These are phyloP conservation scores for Fusarium praegraminearum DNA, from an alignment of 2,329 filamentous ascomycete genomes.

Conservation along the genomic window DNA sequence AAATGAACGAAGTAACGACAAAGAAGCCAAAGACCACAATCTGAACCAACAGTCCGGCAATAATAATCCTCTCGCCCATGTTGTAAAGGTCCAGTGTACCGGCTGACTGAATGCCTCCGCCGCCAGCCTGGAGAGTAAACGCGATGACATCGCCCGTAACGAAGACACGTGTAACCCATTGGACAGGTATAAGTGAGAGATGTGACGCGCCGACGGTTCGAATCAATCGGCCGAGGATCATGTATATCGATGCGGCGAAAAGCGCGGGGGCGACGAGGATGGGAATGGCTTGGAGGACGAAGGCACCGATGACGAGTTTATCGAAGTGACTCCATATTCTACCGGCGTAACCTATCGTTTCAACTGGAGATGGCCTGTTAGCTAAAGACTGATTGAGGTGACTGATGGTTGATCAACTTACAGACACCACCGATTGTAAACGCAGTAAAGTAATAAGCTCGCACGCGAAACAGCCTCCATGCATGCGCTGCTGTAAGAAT, in stretches of 20 bases:
- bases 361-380: neutral
- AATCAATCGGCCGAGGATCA: slow-evolving; percentile 23
- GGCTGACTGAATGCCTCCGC: slow-evolving; percentile 12
- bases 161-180: slow-evolving; percentile 22
- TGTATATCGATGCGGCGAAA: slow-evolving; percentile 23
- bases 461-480: slow-evolving; percentile 1
- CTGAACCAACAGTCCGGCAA: slow-evolving; percentile 11
- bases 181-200: slow-evolving; percentile 6
- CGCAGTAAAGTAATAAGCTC: slow-evolving; percentile 14
- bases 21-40: slow-evolving; percentile 19
- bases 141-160: slow-evolving; percentile 13
- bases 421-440: slow-evolving; percentile 11
- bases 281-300: slow-evolving; percentile 15
- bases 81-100: slow-evolving; percentile 7
- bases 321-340: slow-evolving; percentile 26
- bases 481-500: slow-evolving; percentile 2
- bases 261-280: slow-evolving; percentile 21
- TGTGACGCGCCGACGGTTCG: slow-evolving; percentile 13
- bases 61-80: slow-evolving; percentile 15
- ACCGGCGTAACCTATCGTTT: slow-evolving; percentile 13
- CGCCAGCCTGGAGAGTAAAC: slow-evolving; percentile 1
- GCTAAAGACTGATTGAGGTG: accelerated
- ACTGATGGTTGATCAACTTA: accelerated
- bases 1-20: slow-evolving; percentile 11
- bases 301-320: neutral